These are phyloP conservation scores for Scheffersomyces insectosa DNA, from an alignment of 1,139 yeast species.

Conservation along the genomic window DNA sequence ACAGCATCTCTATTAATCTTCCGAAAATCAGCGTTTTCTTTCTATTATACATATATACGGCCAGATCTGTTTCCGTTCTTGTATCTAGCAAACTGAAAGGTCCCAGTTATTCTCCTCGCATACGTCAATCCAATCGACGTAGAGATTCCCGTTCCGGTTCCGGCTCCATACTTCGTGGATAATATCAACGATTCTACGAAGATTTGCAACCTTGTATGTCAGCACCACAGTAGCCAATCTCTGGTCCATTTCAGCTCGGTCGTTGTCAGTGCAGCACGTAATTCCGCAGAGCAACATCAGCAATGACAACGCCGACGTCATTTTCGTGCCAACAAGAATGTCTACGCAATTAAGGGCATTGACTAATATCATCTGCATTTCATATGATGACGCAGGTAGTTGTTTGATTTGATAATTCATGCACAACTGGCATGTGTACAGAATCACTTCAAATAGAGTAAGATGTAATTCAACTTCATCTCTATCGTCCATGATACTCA, in stretches of 20 bases:
- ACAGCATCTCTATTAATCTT: too few relatives aligned
- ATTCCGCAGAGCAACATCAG: slow-evolving; percentile 15
- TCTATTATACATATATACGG: too few relatives aligned
- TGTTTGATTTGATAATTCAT: slow-evolving; percentile 4
- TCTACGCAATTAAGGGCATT: slow-evolving; percentile 3
- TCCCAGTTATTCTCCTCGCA: slow-evolving; percentile 7
- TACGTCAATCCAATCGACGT: slow-evolving; percentile 8
- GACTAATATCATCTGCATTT: slow-evolving; percentile 6
- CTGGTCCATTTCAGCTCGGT: slow-evolving; percentile 11
- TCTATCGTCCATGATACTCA: neutral
- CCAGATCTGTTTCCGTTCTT: too few relatives aligned
- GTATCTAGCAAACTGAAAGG: slow-evolving; percentile 3
- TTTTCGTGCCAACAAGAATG: slow-evolving; percentile 2
- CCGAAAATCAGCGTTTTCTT: too few relatives aligned
- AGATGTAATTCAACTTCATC: slow-evolving; percentile 5
- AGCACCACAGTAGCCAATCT: slow-evolving; percentile 10
- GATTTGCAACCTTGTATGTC: slow-evolving; percentile 9
- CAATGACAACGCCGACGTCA: slow-evolving; percentile 9
- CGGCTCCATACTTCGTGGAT: slow-evolving; percentile 8
- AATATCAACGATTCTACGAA: slow-evolving; percentile 5
- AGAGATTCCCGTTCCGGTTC: slow-evolving; percentile 3
- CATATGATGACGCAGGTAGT: slow-evolving; percentile 2
- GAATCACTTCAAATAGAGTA: slow-evolving; percentile 6
- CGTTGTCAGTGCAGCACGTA: slow-evolving; percentile 11
- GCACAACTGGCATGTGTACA: slow-evolving; percentile 4